phyloP scores from a whole-genome alignment of 495 filamentous ascomycete species.

The Penicillium steckii region DNA sequence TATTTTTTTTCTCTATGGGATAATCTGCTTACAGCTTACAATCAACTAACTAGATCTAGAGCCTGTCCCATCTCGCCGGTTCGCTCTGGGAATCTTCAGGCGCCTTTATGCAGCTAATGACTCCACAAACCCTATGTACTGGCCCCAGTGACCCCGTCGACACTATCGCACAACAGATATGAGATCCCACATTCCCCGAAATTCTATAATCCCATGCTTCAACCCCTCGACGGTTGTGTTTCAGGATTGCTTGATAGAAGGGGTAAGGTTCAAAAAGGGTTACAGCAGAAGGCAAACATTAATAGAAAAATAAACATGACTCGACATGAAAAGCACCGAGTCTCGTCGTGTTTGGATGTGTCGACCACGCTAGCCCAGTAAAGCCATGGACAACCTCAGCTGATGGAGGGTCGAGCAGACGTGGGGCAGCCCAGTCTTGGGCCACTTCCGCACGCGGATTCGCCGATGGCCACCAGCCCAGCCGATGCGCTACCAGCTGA shows the following conservation, averaged over 20 bases:
- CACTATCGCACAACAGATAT: constrained; percentile 12
- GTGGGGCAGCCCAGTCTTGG: constrained; percentile 28
- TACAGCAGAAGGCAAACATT: not conserved
- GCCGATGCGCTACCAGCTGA: constrained; percentile 22
- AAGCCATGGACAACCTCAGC: constrained; percentile 22
- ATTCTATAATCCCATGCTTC: not conserved
- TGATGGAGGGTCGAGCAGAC: constrained; percentile 32
- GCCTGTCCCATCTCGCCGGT: not conserved
- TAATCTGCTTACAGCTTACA: not conserved
- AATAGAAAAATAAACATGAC: not conserved
- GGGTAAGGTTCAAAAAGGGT: too few species aligned
- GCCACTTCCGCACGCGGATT: constrained; percentile 26
- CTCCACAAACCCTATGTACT: constrained; percentile 24
- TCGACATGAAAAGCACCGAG: not conserved
- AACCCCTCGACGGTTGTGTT: not conserved
- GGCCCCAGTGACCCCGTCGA: constrained; percentile 1
- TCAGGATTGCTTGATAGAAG: not conserved
- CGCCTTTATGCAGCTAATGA: constrained; percentile 13
- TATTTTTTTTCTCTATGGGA: not conserved
- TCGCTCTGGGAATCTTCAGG: constrained; percentile 1
- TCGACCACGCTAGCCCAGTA: constrained; percentile 11
- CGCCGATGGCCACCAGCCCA: constrained; percentile 19
- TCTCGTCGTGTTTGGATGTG: constrained; percentile 12
- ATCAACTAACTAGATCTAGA: not conserved
- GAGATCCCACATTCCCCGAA: constrained; percentile 11